Evolutionary conservation across 2,329 filamentous ascomycete genomes (phyloP), one percentile per base, ranked within the genome.

Genomic region (Diaporthe citriasiana): DNA sequence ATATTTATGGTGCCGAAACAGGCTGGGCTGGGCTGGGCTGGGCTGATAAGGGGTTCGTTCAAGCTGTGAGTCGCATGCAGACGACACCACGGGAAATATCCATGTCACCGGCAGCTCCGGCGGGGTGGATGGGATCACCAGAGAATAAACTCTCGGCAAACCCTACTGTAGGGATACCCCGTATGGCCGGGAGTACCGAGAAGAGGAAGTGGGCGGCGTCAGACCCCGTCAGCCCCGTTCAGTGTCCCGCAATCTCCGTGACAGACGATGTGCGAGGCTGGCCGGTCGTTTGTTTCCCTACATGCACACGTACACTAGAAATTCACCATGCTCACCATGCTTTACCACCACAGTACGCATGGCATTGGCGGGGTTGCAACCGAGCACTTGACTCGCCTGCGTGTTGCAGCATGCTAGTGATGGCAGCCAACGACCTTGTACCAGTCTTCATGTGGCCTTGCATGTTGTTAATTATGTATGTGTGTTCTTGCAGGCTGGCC

Each of bases 141-240:
- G 63, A 51, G 63, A 68, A 68, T 53, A 68, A 68, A 53, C 63
- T 68, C 63, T 68, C 63, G 63, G 63, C 33, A 68, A 53, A 68
- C 63, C 63, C 63, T 68, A 63, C 59, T 33, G 59, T 63, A 68
- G 63, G 63, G 63, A 53, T 68, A 19, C 63, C 63, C 63, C 63
- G 47, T 68, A 33, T 53, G 63, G 47, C 45, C 63, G 63, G 63
- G 47, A 68, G 63, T 53, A 53, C 63, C 63, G 63, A 68, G 22
- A 51, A 53, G 33, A 53, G 63, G 33, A 53, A 68, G 63, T 68
- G 63, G 63, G 63, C 63, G 47, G 63, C 63, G 33, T 68, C 63
- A 68, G 47, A 68, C 63, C 63, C 63, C 30, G 30, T 68, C 47
- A 68, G 47, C 63, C 63, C 63, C 63, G 63, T 68, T 15, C 47